Evolutionary conservation across 139 green algal genomes (phyloP).

Genomic region (Coelastrella sp.): DNA sequence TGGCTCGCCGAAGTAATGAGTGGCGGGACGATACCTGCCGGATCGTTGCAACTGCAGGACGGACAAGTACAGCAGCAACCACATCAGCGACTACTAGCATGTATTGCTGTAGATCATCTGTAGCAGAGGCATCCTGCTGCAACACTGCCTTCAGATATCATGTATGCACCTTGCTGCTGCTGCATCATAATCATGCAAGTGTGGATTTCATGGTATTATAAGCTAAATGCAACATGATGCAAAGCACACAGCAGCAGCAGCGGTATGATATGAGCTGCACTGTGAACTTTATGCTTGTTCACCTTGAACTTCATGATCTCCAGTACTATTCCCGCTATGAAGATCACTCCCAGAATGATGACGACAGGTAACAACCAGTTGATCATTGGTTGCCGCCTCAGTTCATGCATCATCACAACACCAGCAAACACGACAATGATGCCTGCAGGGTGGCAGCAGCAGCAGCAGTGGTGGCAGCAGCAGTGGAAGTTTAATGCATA

Average conservation of each 20-base stretch:
- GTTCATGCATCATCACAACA: constrained; percentile 18
- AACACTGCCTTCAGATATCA: too few relatives aligned
- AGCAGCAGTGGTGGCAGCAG: not conserved
- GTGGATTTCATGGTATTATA: too few relatives aligned
- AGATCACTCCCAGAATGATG: constrained; percentile 9
- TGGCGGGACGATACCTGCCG: not conserved
- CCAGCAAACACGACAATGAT: constrained; percentile 16
- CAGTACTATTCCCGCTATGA: not conserved
- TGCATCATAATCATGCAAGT: too few relatives aligned
- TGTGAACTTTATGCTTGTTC: not conserved
- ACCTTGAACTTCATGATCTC: constrained; percentile 13
- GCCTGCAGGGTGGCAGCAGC: not conserved
- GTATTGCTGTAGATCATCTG: too few relatives aligned
- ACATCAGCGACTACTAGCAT: too few relatives aligned
- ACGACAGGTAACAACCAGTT: not conserved
- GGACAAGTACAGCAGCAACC: not conserved
- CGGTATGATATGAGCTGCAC: not conserved
- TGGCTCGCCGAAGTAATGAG: not conserved
- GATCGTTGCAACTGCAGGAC: not conserved
- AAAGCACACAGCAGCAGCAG: not conserved
- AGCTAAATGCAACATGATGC: too few relatives aligned
- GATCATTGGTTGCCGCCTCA: not conserved
- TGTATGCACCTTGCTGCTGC: too few relatives aligned
- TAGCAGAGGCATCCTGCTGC: too few relatives aligned
- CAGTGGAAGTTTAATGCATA: not conserved